These are phyloP conservation scores for Microcera coccophila DNA, from an alignment of 2,329 filamentous ascomycete genomes.

Conservation along the genomic window DNA sequence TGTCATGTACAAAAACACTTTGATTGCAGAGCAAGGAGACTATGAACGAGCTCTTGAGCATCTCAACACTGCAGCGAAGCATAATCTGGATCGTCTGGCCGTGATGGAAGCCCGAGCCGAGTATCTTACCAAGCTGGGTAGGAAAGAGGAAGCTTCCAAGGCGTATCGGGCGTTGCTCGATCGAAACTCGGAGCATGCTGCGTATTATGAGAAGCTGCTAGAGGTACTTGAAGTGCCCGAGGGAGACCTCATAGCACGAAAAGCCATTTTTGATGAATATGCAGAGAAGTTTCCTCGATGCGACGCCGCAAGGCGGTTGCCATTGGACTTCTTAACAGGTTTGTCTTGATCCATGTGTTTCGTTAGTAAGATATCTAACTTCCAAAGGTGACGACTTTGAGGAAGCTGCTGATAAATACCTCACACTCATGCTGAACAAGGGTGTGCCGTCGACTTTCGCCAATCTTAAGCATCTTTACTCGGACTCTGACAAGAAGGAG, in stretches of 20 bases:
- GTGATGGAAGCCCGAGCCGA: constrained; percentile 82
- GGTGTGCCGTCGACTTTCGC: constrained; percentile 95
- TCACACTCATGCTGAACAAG: constrained; percentile 81
- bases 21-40: constrained; percentile 89
- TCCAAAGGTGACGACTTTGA: constrained; percentile 71
- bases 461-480: constrained; percentile 91
- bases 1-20: constrained; percentile 86
- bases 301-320: constrained; percentile 81
- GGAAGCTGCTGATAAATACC: constrained; percentile 70
- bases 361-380: constrained; percentile 15
- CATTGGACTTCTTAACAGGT: constrained; percentile 83
- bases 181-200: constrained; percentile 81
- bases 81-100: constrained; percentile 76
- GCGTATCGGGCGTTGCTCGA: constrained; percentile 79
- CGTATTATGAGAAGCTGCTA: constrained; percentile 78
- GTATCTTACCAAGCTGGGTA: constrained; percentile 74
- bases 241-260: constrained; percentile 59
- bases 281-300: constrained; percentile 75
- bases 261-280: constrained; percentile 72
- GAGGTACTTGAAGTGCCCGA: constrained; percentile 59
- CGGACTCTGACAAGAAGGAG: constrained; percentile 71
- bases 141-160: constrained; percentile 73
- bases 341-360: constrained; percentile 17
- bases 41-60: constrained; percentile 80
- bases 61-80: constrained; percentile 71